These are phyloP conservation scores for Capsella bursapastoris DNA, from an alignment of 345 rosid species.

Conservation along the genomic window DNA sequence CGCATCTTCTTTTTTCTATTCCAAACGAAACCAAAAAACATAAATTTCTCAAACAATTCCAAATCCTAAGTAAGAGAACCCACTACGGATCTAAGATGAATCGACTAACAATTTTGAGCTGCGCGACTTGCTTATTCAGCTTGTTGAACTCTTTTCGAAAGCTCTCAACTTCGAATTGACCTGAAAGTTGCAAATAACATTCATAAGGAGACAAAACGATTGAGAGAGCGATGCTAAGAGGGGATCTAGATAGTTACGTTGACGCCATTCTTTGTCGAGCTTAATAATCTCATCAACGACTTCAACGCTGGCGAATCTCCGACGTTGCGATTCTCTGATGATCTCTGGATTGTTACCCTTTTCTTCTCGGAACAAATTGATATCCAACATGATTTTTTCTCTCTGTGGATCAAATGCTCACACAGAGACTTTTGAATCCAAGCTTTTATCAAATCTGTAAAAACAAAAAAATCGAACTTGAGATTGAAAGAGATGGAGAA, in stretches of 20 bases:
- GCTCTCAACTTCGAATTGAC: constrained; percentile 71
- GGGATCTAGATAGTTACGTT: constrained; percentile 46
- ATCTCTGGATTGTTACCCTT: constrained; percentile 76
- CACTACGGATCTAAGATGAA: constrained; percentile 2
- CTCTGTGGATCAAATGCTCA: neutral
- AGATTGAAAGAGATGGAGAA: no score
- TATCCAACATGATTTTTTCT: constrained; percentile 66
- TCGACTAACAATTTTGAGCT: constrained; percentile 68
- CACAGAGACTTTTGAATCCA: no score
- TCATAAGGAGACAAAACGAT: neutral
- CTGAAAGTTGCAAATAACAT: constrained; percentile 37
- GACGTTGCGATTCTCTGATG: constrained; percentile 77
- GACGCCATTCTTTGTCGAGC: constrained; percentile 84
- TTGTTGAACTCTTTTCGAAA: constrained; percentile 72
- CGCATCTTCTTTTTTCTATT: constrained; percentile 58
- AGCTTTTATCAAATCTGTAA: no score
- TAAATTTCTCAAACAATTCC: neutral
- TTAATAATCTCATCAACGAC: constrained; percentile 72
- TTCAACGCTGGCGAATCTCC: constrained; percentile 66
- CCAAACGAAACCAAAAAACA: neutral
- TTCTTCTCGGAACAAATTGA: constrained; percentile 74
- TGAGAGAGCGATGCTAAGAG: neutral
- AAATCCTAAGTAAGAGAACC: neutral
- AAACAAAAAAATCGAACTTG: no score
- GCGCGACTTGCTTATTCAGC: constrained; percentile 70